These are phyloP conservation scores for Salinomyces thailandicus DNA, from an alignment of 2,329 filamentous ascomycete species.

Conservation along the genomic window DNA sequence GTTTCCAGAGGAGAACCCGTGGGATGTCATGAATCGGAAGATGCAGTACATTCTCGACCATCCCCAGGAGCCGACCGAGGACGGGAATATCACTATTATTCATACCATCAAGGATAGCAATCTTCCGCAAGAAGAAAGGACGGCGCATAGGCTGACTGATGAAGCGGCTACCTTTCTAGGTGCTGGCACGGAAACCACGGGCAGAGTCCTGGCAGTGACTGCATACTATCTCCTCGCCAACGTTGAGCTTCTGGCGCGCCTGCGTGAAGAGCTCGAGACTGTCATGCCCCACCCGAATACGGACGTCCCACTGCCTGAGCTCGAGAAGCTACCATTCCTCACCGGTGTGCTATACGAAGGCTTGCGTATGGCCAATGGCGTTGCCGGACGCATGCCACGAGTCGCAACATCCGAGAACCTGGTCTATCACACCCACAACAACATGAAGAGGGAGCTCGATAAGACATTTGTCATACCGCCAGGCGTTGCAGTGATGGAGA, in stretches of 20 bases:
- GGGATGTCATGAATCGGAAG: not conserved
- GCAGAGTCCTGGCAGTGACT: conserved; percentile 2
- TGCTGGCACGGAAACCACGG: conserved; percentile 10
- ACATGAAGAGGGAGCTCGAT: not conserved
- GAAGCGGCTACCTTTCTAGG: conserved; percentile 1
- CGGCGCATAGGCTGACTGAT: not conserved
- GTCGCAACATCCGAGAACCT: not conserved
- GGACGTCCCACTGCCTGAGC: not conserved
- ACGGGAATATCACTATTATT: not conserved
- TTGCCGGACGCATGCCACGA: not conserved
- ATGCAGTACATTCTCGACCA: not conserved
- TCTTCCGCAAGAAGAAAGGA: not conserved
- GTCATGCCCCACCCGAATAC: conserved; percentile 1
- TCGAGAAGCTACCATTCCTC: conserved; percentile 30
- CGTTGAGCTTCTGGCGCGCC: conserved; percentile 3
- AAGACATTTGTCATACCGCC: not conserved
- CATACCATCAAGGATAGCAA: not conserved
- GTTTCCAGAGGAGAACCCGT: not conserved
- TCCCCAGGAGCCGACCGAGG: not conserved
- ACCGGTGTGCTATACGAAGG: conserved; percentile 37
- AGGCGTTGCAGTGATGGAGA: conserved; percentile 19
- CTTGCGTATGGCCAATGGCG: conserved; percentile 23
- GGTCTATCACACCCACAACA: not conserved
- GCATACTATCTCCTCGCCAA: conserved; percentile 8
- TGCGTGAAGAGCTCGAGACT: conserved; percentile 7